Evolutionary conservation across 2,329 filamentous ascomycete genomes (phyloP), one percentile per base, ranked within the genome.

Genomic region (Alternaria sp.): DNA sequence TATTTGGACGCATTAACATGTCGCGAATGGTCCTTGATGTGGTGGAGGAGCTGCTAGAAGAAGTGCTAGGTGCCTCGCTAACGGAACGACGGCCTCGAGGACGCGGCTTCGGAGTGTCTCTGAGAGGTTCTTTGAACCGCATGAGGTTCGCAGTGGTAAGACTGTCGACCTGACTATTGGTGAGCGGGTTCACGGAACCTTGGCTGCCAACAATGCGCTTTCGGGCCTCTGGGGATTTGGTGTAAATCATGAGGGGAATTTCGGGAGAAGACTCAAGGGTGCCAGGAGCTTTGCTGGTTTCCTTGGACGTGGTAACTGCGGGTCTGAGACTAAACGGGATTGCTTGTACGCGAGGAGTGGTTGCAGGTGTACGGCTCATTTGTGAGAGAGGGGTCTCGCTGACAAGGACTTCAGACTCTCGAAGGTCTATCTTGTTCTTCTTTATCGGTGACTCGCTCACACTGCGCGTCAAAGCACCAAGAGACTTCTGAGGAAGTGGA

Each of bases 11-110:
- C 18, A 62, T 45, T n/a, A 74, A 70, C 16, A 62, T 52, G 4
- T 74, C 71, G 40, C 55, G 57, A 46, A 74, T 68, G 62, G 66
- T 73, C n/a, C 50, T 63, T 3, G 64, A 63, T 1, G 69, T 69
- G 14, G 62, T 57, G 3, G 57, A 63, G 1, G 68, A 71, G 14
- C 54, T 62, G 25, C 60, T 63, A 2, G 68, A 68, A 12, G 59
- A 48, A 3, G 43, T 55, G 14, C 61, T 60, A 4, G 65, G 66
- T 0, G 59, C 41, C 9, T 54, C 51, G 43, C 54, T 54, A n/a
- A 50, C 18, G 5, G 49, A 49, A 30, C 59, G 59, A 12, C 59
- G 46, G 43, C 49, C 45, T 25, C 64, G 62, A 2, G 58, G 66
- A 9, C 62, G 59, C 2, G 63, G 50, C 38, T 67, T 73, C 12